Conservation (phyloP, 305 asterid species). For the Fraxinus sp. region DNA sequence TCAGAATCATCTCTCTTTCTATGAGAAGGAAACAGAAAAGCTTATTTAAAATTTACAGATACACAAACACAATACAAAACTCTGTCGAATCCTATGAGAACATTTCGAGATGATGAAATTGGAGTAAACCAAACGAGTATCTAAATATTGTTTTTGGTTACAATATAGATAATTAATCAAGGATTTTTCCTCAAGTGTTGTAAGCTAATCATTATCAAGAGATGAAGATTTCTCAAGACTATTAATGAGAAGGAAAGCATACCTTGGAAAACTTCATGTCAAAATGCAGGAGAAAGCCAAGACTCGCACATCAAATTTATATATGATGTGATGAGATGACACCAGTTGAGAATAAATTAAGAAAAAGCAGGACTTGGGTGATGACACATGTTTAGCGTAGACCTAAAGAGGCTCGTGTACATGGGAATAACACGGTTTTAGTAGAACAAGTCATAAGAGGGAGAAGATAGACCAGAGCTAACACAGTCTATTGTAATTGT, state of each 20-base stretch:
- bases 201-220: conserved; percentile 4
- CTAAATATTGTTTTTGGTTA: neutral
- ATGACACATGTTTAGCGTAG: neutral
- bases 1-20: neutral
- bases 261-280: conserved; percentile 23
- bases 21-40: neutral
- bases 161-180: neutral
- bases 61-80: neutral
- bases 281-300: conserved; percentile 30
- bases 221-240: neutral
- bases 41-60: neutral
- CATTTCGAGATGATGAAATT: conserved; percentile 4
- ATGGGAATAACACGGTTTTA: neutral
- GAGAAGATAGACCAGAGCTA: neutral
- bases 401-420: neutral
- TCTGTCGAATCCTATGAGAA: conserved; percentile 4
- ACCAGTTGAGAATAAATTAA: conserved; percentile 9
- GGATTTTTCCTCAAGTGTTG: neutral
- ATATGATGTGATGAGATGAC: conserved; percentile 5
- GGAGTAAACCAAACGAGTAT: neutral
- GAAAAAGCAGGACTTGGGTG: neutral
- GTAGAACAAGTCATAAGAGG: neutral
- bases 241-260: neutral
- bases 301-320: conserved; percentile 24
- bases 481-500: neutral